phyloP scores from a whole-genome alignment of 192 early-diverging fungal genomes.

The Backusella parvicylindrica region DNA sequence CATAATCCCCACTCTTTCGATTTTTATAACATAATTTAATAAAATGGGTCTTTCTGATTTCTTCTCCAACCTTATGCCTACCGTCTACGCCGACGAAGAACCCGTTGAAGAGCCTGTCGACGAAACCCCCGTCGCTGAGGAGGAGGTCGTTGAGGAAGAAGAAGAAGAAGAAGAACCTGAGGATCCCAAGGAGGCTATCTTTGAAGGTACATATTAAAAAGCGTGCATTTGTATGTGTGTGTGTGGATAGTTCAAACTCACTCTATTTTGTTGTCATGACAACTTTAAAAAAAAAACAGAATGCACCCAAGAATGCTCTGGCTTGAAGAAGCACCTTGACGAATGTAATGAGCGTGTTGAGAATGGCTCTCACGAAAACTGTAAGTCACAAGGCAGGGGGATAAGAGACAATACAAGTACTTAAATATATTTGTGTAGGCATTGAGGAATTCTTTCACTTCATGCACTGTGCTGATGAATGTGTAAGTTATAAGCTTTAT shows the following conservation, averaged over 20 bases:
- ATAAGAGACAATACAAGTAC: neutral
- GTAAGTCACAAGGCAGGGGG: slow-evolving; percentile 33
- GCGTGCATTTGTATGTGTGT: neutral
- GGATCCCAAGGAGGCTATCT: slow-evolving; percentile 58
- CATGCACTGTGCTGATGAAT: slow-evolving; percentile 76
- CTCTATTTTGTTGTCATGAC: neutral
- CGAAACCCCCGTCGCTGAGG: slow-evolving; percentile 26
- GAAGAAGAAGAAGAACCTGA: slow-evolving; percentile 52
- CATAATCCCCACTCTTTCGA: slow-evolving; percentile 19
- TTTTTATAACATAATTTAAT: neutral
- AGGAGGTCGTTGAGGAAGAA: slow-evolving; percentile 36
- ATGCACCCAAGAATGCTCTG: slow-evolving; percentile 65
- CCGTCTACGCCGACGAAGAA: slow-evolving; percentile 63
- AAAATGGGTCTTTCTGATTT: slow-evolving; percentile 37
- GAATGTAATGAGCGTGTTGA: slow-evolving; percentile 76
- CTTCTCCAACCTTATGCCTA: slow-evolving; percentile 46
- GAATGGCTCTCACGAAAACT: slow-evolving; percentile 69
- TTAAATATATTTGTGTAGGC: slow-evolving; percentile 26
- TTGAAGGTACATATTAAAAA: slow-evolving; percentile 40
- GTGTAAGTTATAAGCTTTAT: slow-evolving; percentile 56
- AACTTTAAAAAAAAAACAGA: slow-evolving; percentile 30
- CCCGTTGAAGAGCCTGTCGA: slow-evolving; percentile 36
- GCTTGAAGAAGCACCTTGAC: slow-evolving; percentile 73
- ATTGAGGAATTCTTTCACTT: slow-evolving; percentile 81
- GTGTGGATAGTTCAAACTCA: slow-evolving; percentile 10